Conservation (phyloP, 139 green algal species). For the Spirogloea muscicola region DNA sequence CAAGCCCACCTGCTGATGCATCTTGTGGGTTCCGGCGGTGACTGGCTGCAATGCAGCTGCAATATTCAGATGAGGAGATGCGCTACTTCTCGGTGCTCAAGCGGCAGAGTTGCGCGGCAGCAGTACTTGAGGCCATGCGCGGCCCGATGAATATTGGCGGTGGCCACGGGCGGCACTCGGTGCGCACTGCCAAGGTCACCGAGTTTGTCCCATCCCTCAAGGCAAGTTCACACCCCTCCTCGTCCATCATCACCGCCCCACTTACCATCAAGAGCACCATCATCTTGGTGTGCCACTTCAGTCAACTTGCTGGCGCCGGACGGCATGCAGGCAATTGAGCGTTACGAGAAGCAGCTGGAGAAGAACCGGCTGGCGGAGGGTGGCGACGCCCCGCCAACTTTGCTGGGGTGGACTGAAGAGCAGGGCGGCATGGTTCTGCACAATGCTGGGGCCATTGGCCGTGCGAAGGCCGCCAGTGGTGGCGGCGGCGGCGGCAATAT, state of each 20-base stretch:
- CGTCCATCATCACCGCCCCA: neutral
- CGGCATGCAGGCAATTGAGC: conserved; percentile 11
- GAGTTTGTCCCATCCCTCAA: conserved; percentile 29
- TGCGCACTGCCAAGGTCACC: conserved; percentile 18
- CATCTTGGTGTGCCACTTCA: neutral
- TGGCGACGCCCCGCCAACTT: no score
- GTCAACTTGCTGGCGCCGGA: neutral
- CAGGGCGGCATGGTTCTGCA: no score
- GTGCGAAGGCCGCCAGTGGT: no score
- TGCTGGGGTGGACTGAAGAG: no score
- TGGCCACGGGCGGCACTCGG: conserved; percentile 9
- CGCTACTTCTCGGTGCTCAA: conserved; percentile 21
- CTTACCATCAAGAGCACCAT: neutral
- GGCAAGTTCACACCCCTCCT: neutral
- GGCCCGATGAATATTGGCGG: conserved; percentile 23
- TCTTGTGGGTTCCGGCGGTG: neutral
- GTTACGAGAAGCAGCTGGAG: conserved; percentile 25
- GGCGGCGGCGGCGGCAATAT: no score
- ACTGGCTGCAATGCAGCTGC: neutral
- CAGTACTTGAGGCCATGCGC: conserved; percentile 16
- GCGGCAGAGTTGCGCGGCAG: conserved; percentile 13
- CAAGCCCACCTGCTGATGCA: neutral
- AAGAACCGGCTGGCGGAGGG: no score
- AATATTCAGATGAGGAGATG: conserved; percentile 25
- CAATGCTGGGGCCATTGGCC: no score